These are phyloP conservation scores for Tolypocladium ovalisporum DNA, from an alignment of 2,329 filamentous ascomycete genomes.

Conservation along the genomic window DNA sequence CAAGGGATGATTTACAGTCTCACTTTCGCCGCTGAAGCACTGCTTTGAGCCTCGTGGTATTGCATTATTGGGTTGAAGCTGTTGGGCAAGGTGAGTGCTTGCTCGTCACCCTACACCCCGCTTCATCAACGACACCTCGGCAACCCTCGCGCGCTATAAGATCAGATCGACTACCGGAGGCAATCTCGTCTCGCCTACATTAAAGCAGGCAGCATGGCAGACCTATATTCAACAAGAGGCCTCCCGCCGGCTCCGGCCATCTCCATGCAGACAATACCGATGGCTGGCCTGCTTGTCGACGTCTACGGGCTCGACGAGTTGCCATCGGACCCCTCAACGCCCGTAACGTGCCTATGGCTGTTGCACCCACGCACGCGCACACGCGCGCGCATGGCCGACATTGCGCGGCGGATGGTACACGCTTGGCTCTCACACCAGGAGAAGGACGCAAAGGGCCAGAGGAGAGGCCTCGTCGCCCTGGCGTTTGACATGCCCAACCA, in stretches of 20 bases:
- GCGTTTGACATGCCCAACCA: slow-evolving; percentile 93
- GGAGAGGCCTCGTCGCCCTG: slow-evolving; percentile 63
- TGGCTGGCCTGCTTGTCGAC: slow-evolving; percentile 69
- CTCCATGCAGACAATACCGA: slow-evolving; percentile 56
- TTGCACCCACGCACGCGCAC: slow-evolving; percentile 68
- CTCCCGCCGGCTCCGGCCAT: slow-evolving; percentile 34
- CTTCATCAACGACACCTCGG: neutral
- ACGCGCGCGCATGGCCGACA: slow-evolving; percentile 62
- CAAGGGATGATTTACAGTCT: neutral
- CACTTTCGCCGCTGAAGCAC: neutral
- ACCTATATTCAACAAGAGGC: slow-evolving; percentile 20
- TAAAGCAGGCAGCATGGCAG: slow-evolving; percentile 9
- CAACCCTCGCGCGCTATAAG: neutral
- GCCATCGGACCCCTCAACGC: slow-evolving; percentile 31
- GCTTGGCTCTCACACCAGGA: slow-evolving; percentile 47
- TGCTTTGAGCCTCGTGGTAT: neutral
- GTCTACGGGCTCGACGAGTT: slow-evolving; percentile 76
- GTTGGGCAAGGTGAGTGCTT: neutral
- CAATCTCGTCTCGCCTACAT: neutral
- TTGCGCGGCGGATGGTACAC: slow-evolving; percentile 58
- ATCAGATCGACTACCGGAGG: neutral
- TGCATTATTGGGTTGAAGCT: neutral
- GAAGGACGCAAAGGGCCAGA: neutral
- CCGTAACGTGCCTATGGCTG: slow-evolving; percentile 78
- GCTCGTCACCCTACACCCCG: neutral